These are phyloP conservation scores for Hypericum androsaemum DNA, from an alignment of 345 rosid species.

Conservation along the genomic window DNA sequence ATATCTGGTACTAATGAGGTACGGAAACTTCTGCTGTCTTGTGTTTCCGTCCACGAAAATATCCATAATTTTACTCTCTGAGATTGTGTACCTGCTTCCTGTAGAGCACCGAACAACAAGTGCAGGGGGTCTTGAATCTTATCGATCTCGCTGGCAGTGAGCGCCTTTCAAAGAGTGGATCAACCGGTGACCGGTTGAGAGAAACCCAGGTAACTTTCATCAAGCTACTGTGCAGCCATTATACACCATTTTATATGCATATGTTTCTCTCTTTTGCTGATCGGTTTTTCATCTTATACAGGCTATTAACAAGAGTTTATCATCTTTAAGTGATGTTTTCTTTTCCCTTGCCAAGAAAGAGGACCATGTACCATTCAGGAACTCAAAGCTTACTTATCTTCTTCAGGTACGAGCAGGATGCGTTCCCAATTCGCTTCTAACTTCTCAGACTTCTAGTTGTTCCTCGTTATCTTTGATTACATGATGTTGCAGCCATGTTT, in stretches of 20 bases:
- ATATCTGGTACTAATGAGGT: slow-evolving; percentile 91
- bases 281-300: slow-evolving; percentile 13
- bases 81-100: slow-evolving; percentile 7
- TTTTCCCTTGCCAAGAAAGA: slow-evolving; percentile 90
- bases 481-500: slow-evolving; percentile 22
- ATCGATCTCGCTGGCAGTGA: slow-evolving; percentile 99
- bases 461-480: background rate
- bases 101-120: slow-evolving; percentile 93
- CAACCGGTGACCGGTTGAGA: slow-evolving; percentile 86
- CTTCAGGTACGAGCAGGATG: slow-evolving; percentile 67
- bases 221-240: background rate
- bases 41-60: background rate
- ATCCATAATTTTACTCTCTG: slow-evolving; percentile 1
- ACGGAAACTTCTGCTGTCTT: slow-evolving; percentile 1
- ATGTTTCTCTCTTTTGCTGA: background rate
- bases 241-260: background rate
- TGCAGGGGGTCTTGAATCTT: slow-evolving; percentile 89
- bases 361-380: slow-evolving; percentile 83
- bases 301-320: slow-evolving; percentile 93
- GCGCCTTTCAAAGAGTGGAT: slow-evolving; percentile 92
- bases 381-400: slow-evolving; percentile 94
- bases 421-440: too few species aligned
- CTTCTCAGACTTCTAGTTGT: too few species aligned
- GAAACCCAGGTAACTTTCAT: slow-evolving; percentile 79
- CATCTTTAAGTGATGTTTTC: slow-evolving; percentile 82